Conservation (phyloP, 116 monocot species). For the Dioscorea cayenensis region DNA sequence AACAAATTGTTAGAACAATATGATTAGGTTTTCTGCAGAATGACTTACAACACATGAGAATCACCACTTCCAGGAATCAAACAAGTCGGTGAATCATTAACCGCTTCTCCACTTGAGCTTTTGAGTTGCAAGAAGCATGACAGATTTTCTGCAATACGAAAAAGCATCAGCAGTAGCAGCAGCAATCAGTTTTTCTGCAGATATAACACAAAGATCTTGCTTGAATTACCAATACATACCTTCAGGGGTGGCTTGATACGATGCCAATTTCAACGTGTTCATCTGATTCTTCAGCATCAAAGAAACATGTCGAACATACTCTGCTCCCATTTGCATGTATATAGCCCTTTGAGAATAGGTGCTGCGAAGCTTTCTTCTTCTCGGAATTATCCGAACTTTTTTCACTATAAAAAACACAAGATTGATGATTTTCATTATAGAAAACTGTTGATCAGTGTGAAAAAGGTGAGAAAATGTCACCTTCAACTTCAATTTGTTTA, state of each 20-base stretch:
- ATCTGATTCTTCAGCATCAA: conserved; percentile 57
- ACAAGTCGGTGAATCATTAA: conserved; percentile 25
- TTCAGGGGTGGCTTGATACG: conserved; percentile 46
- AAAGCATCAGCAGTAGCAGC: conserved; percentile 1
- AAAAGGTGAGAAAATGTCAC: conserved; percentile 16
- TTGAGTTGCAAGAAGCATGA: conserved; percentile 61
- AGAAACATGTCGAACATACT: conserved; percentile 66
- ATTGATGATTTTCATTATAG: neutral
- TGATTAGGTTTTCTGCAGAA: neutral
- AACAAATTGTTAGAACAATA: neutral
- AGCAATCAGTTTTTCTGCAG: neutral
- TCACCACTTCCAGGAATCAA: conserved; percentile 70
- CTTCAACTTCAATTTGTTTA: conserved; percentile 82
- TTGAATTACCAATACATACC: conserved; percentile 46
- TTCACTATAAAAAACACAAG: conserved; percentile 41
- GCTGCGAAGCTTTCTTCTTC: conserved; percentile 45
- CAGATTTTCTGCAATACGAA: conserved; percentile 37
- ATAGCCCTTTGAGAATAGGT: conserved; percentile 46
- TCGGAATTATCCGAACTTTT: conserved; percentile 47
- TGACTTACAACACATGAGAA: conserved; percentile 68
- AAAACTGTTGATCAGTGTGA: neutral
- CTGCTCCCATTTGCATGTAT: conserved; percentile 54
- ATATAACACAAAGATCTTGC: neutral
- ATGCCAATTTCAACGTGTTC: conserved; percentile 45
- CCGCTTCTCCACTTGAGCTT: conserved; percentile 32